Conservation (phyloP, 2,329 filamentous ascomycete species). For the Fusarium liriodendri region DNA sequence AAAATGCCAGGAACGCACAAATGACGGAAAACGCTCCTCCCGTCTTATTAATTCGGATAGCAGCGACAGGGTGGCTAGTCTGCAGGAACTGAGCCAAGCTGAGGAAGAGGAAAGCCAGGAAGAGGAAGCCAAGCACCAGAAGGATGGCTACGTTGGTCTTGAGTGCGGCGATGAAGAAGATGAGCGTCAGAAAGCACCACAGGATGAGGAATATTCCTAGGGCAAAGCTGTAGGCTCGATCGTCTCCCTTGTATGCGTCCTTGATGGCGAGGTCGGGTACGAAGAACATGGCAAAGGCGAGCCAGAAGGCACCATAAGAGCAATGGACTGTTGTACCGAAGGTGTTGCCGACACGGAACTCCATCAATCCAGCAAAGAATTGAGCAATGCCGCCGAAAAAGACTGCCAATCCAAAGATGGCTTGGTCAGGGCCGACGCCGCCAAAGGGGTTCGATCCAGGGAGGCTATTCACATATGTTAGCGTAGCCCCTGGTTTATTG, state of each 20-base stretch:
- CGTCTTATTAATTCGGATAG: constrained; percentile 57
- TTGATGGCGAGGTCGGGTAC: constrained; percentile 64
- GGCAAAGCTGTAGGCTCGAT: constrained; percentile 57
- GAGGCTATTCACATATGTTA: constrained; percentile 40
- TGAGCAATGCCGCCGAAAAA: constrained; percentile 76
- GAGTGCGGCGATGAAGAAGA: constrained; percentile 67
- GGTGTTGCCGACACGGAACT: constrained; percentile 67
- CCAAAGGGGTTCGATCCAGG: constrained; percentile 49
- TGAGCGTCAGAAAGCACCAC: constrained; percentile 69
- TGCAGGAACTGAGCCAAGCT: constrained; percentile 66
- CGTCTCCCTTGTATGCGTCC: constrained; percentile 53
- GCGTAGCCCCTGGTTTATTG: not conserved
- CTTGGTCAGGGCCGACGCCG: constrained; percentile 49
- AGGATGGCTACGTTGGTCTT: constrained; percentile 70
- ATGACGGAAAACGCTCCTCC: constrained; percentile 54
- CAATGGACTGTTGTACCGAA: constrained; percentile 71
- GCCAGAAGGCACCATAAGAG: constrained; percentile 72
- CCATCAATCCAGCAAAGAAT: constrained; percentile 71
- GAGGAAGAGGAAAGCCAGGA: constrained; percentile 68
- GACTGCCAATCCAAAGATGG: constrained; percentile 51
- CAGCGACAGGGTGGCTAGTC: constrained; percentile 50
- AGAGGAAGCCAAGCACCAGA: constrained; percentile 67
- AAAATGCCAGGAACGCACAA: constrained; percentile 52
- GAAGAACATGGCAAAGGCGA: constrained; percentile 68
- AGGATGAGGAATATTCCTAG: constrained; percentile 69